Evolutionary conservation across 768 basidiomycete species (phyloP).

Genomic region (Russula sp.): DNA sequence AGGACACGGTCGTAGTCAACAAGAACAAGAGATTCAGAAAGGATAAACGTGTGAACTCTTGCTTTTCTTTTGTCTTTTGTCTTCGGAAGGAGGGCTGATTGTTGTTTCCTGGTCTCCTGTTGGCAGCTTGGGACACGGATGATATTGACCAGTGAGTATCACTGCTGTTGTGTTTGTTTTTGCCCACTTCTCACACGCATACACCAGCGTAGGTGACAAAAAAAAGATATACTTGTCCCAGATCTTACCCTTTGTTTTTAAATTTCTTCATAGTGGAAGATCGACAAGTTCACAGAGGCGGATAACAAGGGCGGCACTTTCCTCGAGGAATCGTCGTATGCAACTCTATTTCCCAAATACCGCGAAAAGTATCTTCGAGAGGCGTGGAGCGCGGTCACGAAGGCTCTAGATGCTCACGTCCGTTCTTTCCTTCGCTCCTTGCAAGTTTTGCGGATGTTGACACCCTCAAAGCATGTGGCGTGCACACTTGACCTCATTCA

Average conservation of each 20-base stretch:
- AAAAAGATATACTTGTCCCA: neutral
- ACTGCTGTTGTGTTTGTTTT: neutral
- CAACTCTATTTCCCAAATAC: conserved; percentile 97
- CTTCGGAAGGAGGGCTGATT: conserved; percentile 26
- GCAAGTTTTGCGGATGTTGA: conserved; percentile 4
- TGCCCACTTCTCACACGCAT: neutral
- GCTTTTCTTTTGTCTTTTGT: conserved; percentile 17
- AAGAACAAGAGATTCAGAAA: conserved; percentile 91
- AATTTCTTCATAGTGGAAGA: conserved; percentile 58
- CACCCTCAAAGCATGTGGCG: conserved; percentile 61
- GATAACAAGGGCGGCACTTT: conserved; percentile 85
- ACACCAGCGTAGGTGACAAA: conserved; percentile 36
- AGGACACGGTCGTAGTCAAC: conserved; percentile 42
- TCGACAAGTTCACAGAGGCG: conserved; percentile 68
- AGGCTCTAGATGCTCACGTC: conserved; percentile 78
- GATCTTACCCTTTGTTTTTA: neutral
- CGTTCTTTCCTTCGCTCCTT: conserved; percentile 24
- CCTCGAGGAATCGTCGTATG: conserved; percentile 95
- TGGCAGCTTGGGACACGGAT: conserved; percentile 94
- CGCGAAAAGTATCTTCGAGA: conserved; percentile 95
- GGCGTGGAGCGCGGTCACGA: conserved; percentile 89
- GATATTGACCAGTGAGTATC: conserved; percentile 92
- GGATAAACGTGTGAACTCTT: conserved; percentile 78
- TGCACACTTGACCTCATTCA: conserved; percentile 94
- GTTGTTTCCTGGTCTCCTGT: neutral